These are phyloP conservation scores for Melampsora occidentalis DNA, from an alignment of 1,284 basidiomycete genomes.

Conservation along the genomic window DNA sequence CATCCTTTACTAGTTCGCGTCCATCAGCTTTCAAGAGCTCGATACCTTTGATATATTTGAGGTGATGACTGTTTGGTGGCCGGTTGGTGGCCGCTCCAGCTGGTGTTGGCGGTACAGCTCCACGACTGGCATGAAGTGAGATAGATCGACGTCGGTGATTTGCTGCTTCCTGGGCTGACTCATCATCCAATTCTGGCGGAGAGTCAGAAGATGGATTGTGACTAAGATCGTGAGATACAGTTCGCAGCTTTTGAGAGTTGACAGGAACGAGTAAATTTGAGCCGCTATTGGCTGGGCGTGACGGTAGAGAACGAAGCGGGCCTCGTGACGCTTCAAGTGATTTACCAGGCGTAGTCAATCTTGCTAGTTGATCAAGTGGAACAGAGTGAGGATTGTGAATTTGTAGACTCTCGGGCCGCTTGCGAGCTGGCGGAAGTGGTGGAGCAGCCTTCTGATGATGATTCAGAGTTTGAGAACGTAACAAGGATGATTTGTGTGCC, in stretches of 20 bases:
- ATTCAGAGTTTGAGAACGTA: constrained; percentile 29
- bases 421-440: constrained; percentile 14
- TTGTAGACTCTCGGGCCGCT: constrained; percentile 26
- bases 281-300: background rate
- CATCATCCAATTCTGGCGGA: background rate
- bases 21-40: constrained; percentile 12
- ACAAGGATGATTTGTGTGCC: background rate
- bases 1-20: constrained; percentile 21
- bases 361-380: constrained; percentile 17
- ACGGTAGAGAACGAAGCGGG: background rate
- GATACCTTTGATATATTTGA: background rate
- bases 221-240: background rate
- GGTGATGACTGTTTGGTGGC: background rate
- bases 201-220: background rate
- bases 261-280: background rate
- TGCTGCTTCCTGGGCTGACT: background rate
- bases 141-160: background rate
- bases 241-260: background rate
- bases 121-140: constrained; percentile 3
- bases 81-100: background rate
- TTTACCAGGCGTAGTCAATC: background rate
- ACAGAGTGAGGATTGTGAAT: constrained; percentile 37
- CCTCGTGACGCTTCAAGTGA: background rate
- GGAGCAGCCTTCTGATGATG: constrained; percentile 7
- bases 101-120: background rate